Evolutionary conservation across 2,329 filamentous ascomycete species (phyloP).

Genomic region (Claviceps digitariae): DNA sequence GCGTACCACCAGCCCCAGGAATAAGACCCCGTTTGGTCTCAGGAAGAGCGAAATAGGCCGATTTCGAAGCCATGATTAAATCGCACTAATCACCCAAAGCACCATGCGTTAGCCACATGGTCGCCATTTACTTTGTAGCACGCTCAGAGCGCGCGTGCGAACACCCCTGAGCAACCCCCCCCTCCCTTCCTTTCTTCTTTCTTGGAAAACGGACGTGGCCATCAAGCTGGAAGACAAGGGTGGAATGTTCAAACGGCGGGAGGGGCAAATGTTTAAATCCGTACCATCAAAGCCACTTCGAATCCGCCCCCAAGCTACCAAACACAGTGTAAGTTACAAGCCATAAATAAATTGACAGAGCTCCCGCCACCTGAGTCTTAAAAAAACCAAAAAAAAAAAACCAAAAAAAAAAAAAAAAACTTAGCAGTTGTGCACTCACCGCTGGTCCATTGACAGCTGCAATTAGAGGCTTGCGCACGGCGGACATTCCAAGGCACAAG

Average conservation of each 20-base stretch:
- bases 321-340: conserved; percentile 5
- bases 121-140: not conserved
- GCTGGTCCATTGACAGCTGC: conserved; percentile 37
- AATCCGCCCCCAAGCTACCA: conserved; percentile 35
- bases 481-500: conserved; percentile 22
- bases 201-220: not conserved
- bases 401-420: too few relatives aligned
- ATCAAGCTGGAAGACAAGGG: not conserved
- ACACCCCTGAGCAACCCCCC: not conserved
- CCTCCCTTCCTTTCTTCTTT: too few relatives aligned
- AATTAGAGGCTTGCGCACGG: conserved; percentile 31
- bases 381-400: not conserved
- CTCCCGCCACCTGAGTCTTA: not conserved
- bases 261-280: conserved; percentile 3
- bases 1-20: conserved; percentile 27
- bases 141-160: not conserved
- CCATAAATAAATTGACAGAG: not conserved
- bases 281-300: conserved; percentile 33
- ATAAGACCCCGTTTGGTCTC: conserved; percentile 27
- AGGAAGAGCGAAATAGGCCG: conserved; percentile 24
- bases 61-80: conserved; percentile 22
- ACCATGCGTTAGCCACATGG: conserved; percentile 4
- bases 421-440: conserved; percentile 19
- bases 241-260: not conserved
- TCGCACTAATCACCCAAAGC: conserved; percentile 19